Percentiles rank a stretch among this genome's conserved stretches.
phyloP scores from a whole-genome alignment of 768 basidiomycete species.

The Agrocybe praecox region DNA sequence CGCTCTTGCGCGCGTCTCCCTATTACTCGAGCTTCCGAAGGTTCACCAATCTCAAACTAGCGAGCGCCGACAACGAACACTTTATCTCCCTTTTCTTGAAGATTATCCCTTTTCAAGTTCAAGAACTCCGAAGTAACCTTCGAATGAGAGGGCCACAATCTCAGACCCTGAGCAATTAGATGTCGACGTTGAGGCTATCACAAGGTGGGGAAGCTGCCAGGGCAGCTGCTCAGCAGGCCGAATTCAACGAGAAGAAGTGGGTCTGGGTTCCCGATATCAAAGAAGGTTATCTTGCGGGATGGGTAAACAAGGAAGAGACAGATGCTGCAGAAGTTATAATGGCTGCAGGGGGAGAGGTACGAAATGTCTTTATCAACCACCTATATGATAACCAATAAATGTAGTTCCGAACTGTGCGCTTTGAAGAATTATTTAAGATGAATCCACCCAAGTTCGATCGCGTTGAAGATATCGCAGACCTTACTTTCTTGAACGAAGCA shows the following conservation, averaged over 20 bases:
- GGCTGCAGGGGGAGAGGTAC: constrained; percentile 82
- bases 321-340: constrained; percentile 85
- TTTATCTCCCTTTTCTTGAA: not conserved
- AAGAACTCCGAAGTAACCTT: constrained; percentile 11
- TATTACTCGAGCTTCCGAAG: not conserved
- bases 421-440: constrained; percentile 91
- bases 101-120: not conserved
- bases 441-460: constrained; percentile 98
- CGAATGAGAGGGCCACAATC: constrained; percentile 5
- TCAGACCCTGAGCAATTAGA: constrained; percentile 21
- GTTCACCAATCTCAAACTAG: not conserved
- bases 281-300: constrained; percentile 93
- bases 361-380: constrained; percentile 15
- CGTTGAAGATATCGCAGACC: constrained; percentile 96
- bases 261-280: constrained; percentile 95
- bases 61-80: too few relatives aligned
- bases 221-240: constrained; percentile 88
- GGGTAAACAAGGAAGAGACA: constrained; percentile 87
- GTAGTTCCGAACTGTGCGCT: constrained; percentile 54
- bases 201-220: constrained; percentile 74
- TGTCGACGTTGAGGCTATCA: constrained; percentile 52
- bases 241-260: constrained; percentile 98
- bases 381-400: not conserved
- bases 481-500: constrained; percentile 97
- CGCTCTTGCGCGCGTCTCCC: constrained; percentile 13